phyloP scores from a whole-genome alignment of 179 eudicot genomes.

The Actinidia polygama region DNA sequence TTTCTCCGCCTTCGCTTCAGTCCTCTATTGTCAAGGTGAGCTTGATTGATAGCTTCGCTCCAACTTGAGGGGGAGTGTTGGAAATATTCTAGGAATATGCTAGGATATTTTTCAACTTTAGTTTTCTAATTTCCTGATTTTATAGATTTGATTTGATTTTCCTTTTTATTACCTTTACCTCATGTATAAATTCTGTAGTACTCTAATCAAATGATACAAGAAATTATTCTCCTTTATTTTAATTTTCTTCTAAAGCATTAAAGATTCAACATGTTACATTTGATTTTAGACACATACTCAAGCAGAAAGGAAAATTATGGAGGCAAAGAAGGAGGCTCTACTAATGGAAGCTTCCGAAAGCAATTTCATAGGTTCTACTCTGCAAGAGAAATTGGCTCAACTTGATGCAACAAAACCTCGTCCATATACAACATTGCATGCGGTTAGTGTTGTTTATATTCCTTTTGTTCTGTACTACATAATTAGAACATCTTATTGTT shows the following conservation, averaged over 20 bases:
- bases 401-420: slow-evolving; percentile 58
- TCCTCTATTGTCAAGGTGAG: too few relatives aligned
- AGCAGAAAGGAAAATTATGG: slow-evolving; percentile 82
- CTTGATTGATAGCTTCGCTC: too few relatives aligned
- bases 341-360: slow-evolving; percentile 56
- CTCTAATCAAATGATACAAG: too few relatives aligned
- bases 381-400: slow-evolving; percentile 54
- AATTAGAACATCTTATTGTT: background rate
- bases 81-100: too few relatives aligned
- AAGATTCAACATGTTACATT: slow-evolving; percentile 5
- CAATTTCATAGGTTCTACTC: slow-evolving; percentile 37
- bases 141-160: too few relatives aligned
- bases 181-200: too few relatives aligned
- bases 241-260: background rate
- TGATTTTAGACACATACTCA: slow-evolving; percentile 83
- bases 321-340: slow-evolving; percentile 74
- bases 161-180: too few relatives aligned
- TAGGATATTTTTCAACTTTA: too few relatives aligned
- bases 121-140: too few relatives aligned
- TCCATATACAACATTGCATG: slow-evolving; percentile 83
- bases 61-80: too few relatives aligned
- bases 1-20: too few relatives aligned
- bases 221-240: too few relatives aligned
- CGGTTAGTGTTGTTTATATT: slow-evolving; percentile 52
- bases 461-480: slow-evolving; percentile 3